Evolutionary conservation across 1,284 basidiomycete genomes (phyloP).

Genomic region (Melampsora americana): DNA sequence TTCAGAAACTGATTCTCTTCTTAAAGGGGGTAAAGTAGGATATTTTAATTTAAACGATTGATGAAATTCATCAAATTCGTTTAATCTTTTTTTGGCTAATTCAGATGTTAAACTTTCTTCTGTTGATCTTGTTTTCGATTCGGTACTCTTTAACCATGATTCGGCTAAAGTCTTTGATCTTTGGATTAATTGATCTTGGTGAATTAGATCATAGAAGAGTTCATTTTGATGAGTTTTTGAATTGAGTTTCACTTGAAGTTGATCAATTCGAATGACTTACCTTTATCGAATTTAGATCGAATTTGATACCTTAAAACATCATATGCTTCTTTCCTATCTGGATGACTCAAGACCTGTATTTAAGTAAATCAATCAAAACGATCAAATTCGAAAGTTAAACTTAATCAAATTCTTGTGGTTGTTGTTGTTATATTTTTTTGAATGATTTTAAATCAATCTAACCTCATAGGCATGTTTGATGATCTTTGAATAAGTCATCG

Average conservation of each 20-base stretch:
- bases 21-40: background rate
- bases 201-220: background rate
- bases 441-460: background rate
- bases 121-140: slow-evolving; percentile 26
- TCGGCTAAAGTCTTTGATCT: slow-evolving; percentile 18
- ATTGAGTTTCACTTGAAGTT: too few relatives aligned
- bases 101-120: background rate
- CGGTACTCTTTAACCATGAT: slow-evolving; percentile 33
- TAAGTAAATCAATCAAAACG: too few relatives aligned
- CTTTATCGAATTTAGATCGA: background rate
- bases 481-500: slow-evolving; percentile 1
- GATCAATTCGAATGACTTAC: background rate
- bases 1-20: background rate
- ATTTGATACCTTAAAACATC: background rate
- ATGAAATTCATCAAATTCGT: background rate
- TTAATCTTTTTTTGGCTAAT: background rate
- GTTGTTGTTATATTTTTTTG: background rate
- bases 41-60: background rate
- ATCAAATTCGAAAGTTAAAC: too few relatives aligned
- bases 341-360: background rate
- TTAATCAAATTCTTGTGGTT: too few relatives aligned
- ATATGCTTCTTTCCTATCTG: background rate
- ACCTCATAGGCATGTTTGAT: background rate
- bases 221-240: background rate
- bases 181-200: slow-evolving; percentile 20